Base-by-base conservation (phyloP, 1,284 basidiomycete species). In the Takashimella tepidaria region DNA sequence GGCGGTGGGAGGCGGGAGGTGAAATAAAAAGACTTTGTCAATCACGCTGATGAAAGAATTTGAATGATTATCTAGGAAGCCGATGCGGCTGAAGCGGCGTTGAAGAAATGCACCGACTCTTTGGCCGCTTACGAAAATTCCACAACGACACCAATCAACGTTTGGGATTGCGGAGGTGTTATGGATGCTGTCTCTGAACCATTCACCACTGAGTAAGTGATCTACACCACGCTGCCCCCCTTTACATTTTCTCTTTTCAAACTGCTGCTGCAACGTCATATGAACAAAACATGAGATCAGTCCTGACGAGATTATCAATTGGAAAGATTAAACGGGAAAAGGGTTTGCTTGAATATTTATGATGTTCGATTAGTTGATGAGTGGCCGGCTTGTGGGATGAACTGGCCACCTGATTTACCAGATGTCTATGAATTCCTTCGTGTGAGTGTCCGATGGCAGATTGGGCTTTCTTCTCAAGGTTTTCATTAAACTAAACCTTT, bases 301-400 rank as follows among this genome's bases (percentile, higher is more conserved):
- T 11, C 43, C 59, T 60, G 40, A 58, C 51, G 5, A 6, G 42
- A 37, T 37, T 37, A 16, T n/a, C n/a, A n/a, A 16, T 37, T 8
- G 31, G 4, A 1, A 63, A 92, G 89, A 45, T 79, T 86, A 21
- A 80, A 92, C 50, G 87, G 86, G 4, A 75, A 81, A 57, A 73
- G 80, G 40, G 86, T 84, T 74, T 99, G 95, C 74, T 79, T 93
- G 65, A 99, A 99, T 72, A 84, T 98, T 45, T 99, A 98, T 67
- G 96, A 99, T 68, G 83, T 98, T 20, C 86, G 96, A 27, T 77
- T 90, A 24, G 84, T 87, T 51, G 96, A 99, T 70, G 81, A 80
- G 12, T 79, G 74, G 45, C 93, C 93, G n/a, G 86, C 84, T 2
- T 99, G 95, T 73, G 95, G 95, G 1, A 89, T 98, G 90, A 95